Evolutionary conservation across 2,329 filamentous ascomycete species (phyloP), one percentile per base, ranked within the genome.

Genomic region (Phialophora chinensis): DNA sequence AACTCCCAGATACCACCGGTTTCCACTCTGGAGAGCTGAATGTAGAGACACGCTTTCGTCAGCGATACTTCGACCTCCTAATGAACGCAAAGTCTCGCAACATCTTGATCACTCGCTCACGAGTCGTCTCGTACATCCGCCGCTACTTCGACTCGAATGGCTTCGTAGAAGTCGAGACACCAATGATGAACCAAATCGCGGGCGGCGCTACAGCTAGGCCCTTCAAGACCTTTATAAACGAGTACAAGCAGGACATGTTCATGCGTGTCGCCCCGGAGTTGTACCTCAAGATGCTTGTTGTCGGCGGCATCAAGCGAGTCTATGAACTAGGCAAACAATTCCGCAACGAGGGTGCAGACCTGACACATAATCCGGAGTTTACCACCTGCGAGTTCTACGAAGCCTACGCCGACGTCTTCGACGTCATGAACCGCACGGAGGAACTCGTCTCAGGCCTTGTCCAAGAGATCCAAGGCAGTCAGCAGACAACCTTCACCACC

Each of bases 311-410:
- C 50, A 92, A 97, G 82, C 88, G 91, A 74, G 95, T 99, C 14
- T 99, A 97, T 80, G 95, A 99, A 79, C 88, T 99, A 69, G 95
- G 95, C 71, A 90, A 93, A 72, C 92, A 96, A 78, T 99, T 99
- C 87, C 85, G 95, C 74, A 99, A 99, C 76, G 93, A 97, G 80
- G 90, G 91, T 66, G 90, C 92, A 71, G 92, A 96, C 78, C 83
- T 95, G 59, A 99, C 95, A 7, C 95, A 99, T 85, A 99, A 98
- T 84, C 95, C 91, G 47, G 95, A 99, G 78, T 99, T 99, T 83
- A 99, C 95, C 52, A 96, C 92, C 29, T 92, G 92, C 79, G 95
- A 99, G 80, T 98, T 98, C 82, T 99, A 99, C 81, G 89, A 91
- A 87, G 94, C 95, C 3, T 98, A 93, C 72, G 91, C 90, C 63